These are phyloP conservation scores for Claviceps digitariae DNA, from an alignment of 2,329 filamentous ascomycete genomes.

Conservation along the genomic window DNA sequence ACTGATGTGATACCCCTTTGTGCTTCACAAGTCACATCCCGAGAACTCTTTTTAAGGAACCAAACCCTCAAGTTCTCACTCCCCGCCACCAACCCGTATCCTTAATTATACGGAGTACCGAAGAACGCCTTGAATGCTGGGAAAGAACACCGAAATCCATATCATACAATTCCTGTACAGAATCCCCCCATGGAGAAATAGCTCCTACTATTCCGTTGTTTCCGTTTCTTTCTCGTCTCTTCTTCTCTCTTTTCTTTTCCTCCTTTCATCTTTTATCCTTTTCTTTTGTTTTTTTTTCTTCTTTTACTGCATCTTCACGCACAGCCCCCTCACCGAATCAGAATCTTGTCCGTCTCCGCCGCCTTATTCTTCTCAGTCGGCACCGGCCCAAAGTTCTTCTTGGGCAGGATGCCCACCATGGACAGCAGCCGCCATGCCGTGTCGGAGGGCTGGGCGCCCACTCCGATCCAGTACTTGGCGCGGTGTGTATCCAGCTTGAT, in stretches of 20 bases:
- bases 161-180: not conserved
- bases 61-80: too few relatives aligned
- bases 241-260: too few relatives aligned
- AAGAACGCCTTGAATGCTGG: not conserved
- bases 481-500: constrained; percentile 71
- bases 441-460: constrained; percentile 88
- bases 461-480: constrained; percentile 91
- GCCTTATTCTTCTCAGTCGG: constrained; percentile 12
- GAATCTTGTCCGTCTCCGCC: constrained; percentile 15
- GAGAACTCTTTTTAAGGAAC: too few relatives aligned
- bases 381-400: constrained; percentile 23
- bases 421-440: constrained; percentile 74
- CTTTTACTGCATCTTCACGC: not conserved
- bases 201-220: not conserved
- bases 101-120: not conserved
- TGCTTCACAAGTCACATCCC: too few relatives aligned
- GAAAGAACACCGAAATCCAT: not conserved
- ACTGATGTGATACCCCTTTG: too few relatives aligned
- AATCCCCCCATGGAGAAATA: not conserved
- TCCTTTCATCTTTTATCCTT: not conserved
- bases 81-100: too few relatives aligned
- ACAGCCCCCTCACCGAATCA: constrained; percentile 12
- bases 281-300: not conserved
- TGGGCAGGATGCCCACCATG: constrained; percentile 47
- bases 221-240: not conserved